These are phyloP conservation scores for Boletus sensibilis DNA, from an alignment of 768 basidiomycete species.

Conservation along the genomic window DNA sequence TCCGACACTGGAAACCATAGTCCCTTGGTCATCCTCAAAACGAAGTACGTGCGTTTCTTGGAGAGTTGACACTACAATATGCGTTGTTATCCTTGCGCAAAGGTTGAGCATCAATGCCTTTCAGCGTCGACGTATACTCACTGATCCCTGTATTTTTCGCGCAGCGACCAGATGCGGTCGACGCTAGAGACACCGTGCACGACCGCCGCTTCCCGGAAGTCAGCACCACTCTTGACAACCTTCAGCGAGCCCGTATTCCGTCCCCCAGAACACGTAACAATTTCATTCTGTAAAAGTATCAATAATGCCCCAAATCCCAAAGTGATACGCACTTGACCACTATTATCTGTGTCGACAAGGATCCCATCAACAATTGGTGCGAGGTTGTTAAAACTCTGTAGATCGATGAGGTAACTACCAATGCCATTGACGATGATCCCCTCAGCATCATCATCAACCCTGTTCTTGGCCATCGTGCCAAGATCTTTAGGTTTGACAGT, in stretches of 20 bases:
- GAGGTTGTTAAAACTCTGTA: slow-evolving; percentile 71
- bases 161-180: slow-evolving; percentile 63
- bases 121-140: slow-evolving; percentile 33
- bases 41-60: slow-evolving; percentile 53
- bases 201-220: slow-evolving; percentile 63
- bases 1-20: slow-evolving; percentile 22
- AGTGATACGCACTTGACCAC: slow-evolving; percentile 55
- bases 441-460: slow-evolving; percentile 23
- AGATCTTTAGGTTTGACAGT: slow-evolving; percentile 41
- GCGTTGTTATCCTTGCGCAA: slow-evolving; percentile 47
- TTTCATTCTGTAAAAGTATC: slow-evolving; percentile 51
- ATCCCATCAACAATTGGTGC: slow-evolving; percentile 82
- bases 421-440: slow-evolving; percentile 51
- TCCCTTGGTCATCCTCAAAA: slow-evolving; percentile 36
- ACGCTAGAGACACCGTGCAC: slow-evolving; percentile 57
- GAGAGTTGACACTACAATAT: slow-evolving; percentile 61
- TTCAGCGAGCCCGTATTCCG: slow-evolving; percentile 74
- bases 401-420: slow-evolving; percentile 58
- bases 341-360: slow-evolving; percentile 69
- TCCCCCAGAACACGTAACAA: slow-evolving; percentile 85
- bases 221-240: slow-evolving; percentile 78
- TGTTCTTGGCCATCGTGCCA: slow-evolving; percentile 39
- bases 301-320: neutral
- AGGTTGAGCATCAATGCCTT: neutral
- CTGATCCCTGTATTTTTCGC: slow-evolving; percentile 45